Evolutionary conservation across 768 basidiomycete genomes (phyloP).

Genomic region (Tremella fuciformis): DNA sequence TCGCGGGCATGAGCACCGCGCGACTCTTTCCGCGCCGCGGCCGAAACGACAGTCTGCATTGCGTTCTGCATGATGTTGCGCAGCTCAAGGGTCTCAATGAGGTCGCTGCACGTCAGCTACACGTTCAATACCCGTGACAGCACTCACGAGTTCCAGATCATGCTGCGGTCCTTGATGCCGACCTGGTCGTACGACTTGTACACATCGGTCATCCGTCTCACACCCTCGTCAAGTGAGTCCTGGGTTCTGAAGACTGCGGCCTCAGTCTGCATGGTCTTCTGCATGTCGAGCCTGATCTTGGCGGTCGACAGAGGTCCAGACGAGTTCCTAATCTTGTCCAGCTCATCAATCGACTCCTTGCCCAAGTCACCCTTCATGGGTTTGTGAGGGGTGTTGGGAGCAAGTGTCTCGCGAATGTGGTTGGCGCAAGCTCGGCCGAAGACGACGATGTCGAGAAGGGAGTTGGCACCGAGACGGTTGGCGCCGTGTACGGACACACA

Average conservation of each 20-base stretch:
- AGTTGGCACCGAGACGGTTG: conserved; percentile 99
- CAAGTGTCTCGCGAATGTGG: conserved; percentile 87
- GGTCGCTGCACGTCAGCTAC: conserved; percentile 61
- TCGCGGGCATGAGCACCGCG: conserved; percentile 98
- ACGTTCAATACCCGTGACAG: background rate
- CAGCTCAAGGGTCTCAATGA: conserved; percentile 94
- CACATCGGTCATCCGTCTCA: conserved; percentile 75
- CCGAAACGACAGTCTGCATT: conserved; percentile 85
- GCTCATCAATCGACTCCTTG: conserved; percentile 72
- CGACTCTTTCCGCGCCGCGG: conserved; percentile 83
- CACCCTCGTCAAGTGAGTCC: conserved; percentile 83
- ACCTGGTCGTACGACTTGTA: conserved; percentile 87
- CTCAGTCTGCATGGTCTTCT: conserved; percentile 97
- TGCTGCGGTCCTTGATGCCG: conserved; percentile 94
- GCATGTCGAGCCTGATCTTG: conserved; percentile 89
- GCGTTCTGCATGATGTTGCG: conserved; percentile 94
- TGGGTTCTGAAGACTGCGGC: conserved; percentile 98
- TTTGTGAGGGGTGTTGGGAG: conserved; percentile 88
- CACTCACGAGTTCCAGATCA: conserved; percentile 99
- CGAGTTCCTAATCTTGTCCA: conserved; percentile 75
- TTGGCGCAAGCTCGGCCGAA: conserved; percentile 99
- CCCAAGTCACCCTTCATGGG: conserved; percentile 81
- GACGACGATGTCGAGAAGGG: conserved; percentile 95
- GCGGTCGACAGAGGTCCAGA: conserved; percentile 81
- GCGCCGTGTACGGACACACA: conserved; percentile 99